These are phyloP conservation scores for Phytophthora sansomeana DNA, from an alignment of 352 stramenopile species.

Conservation along the genomic window DNA sequence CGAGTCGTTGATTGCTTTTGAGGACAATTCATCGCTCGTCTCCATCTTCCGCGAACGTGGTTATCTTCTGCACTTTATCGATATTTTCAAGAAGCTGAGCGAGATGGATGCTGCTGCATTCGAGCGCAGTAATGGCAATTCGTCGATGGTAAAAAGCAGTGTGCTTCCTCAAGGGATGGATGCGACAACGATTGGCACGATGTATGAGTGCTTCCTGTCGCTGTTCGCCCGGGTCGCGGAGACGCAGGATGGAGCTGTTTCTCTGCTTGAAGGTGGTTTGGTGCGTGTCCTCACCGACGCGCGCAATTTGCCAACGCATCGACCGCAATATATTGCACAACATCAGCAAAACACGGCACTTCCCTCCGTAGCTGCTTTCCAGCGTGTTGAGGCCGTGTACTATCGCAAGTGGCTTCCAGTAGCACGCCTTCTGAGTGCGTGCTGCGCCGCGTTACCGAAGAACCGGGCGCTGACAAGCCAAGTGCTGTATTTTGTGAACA, in stretches of 20 bases:
- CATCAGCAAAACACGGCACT: conserved; percentile 41
- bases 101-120: conserved; percentile 70
- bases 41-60: conserved; percentile 75
- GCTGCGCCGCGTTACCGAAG: conserved; percentile 72
- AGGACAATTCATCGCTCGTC: conserved; percentile 55
- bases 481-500: conserved; percentile 64
- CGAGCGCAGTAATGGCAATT: conserved; percentile 49
- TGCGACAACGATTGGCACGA: conserved; percentile 72
- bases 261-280: conserved; percentile 75
- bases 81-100: conserved; percentile 76
- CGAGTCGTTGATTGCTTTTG: conserved; percentile 69
- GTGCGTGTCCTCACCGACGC: conserved; percentile 69
- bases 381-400: conserved; percentile 70
- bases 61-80: conserved; percentile 84
- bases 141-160: conserved; percentile 49
- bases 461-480: conserved; percentile 71
- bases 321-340: conserved; percentile 63
- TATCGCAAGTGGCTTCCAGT: conserved; percentile 84
- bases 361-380: conserved; percentile 54
- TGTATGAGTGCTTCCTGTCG: conserved; percentile 87
- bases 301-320: conserved; percentile 71
- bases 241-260: conserved; percentile 69
- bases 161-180: conserved; percentile 61
- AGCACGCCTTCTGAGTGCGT: conserved; percentile 64
- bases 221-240: conserved; percentile 73